phyloP scores from a whole-genome alignment of 352 stramenopile genomes.

The Phytophthora nicotianae region DNA sequence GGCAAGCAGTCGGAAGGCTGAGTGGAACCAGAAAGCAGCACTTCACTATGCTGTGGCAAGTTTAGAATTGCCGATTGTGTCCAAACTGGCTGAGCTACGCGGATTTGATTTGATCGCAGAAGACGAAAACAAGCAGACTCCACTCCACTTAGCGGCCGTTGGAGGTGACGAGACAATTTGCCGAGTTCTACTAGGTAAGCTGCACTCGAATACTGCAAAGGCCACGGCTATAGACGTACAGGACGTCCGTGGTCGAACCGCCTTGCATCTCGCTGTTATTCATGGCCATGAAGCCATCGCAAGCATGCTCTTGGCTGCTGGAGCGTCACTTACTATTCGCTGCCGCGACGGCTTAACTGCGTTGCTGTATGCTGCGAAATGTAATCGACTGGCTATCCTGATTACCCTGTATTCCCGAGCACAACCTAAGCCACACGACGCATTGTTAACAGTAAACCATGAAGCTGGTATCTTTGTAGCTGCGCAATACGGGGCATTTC shows the following conservation, averaged over 20 bases:
- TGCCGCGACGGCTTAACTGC: conserved; percentile 49
- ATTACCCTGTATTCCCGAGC: conserved; percentile 44
- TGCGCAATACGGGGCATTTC: conserved; percentile 41
- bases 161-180: conserved; percentile 52
- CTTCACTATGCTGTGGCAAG: conserved; percentile 59
- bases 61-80: conserved; percentile 39
- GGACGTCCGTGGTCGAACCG: conserved; percentile 44
- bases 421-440: conserved; percentile 16
- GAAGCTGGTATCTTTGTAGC: conserved; percentile 60
- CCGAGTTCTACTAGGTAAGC: conserved; percentile 38
- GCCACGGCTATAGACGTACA: conserved; percentile 35
- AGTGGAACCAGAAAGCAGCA: conserved; percentile 46
- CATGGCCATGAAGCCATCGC: conserved; percentile 50
- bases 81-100: conserved; percentile 45
- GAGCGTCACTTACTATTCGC: conserved; percentile 41
- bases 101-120: conserved; percentile 48
- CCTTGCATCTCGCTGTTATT: conserved; percentile 56
- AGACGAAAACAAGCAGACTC: conserved; percentile 50
- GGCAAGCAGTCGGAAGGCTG: conserved; percentile 33
- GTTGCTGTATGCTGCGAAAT: conserved; percentile 53
- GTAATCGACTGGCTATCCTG: conserved; percentile 54
- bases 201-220: conserved; percentile 23
- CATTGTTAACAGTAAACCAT: conserved; percentile 33
- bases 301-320: conserved; percentile 40
- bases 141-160: conserved; percentile 52